Base-by-base conservation (phyloP, 768 basidiomycete species). In the Mycena galopus region DNA sequence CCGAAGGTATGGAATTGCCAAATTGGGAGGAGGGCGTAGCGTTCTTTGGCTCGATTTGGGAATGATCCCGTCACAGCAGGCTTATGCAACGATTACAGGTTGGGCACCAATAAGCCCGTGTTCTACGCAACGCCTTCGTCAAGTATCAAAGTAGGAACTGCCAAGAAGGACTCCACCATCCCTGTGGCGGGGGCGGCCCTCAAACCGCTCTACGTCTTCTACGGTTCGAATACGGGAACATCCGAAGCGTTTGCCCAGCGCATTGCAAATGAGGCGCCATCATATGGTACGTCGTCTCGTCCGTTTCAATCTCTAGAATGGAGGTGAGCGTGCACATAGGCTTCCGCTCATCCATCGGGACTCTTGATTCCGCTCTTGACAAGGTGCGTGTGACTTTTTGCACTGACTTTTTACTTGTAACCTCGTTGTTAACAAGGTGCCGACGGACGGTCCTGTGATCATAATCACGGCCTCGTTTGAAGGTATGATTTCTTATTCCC, bases 381-480 rank as follows among this genome's bases (percentile, higher is more conserved):
- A 76, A 81, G 30, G 59, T 87, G 0, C 85, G n/a, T n/a, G n/a
- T n/a, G n/a, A n/a, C n/a, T n/a, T n/a, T n/a, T n/a, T n/a, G n/a
- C n/a, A n/a, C n/a, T n/a, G n/a, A n/a, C n/a, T n/a, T n/a, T n/a
- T n/a, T n/a, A n/a, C n/a, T n/a, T n/a, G n/a, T n/a, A n/a, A n/a
- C n/a, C n/a, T n/a, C n/a, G n/a, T n/a, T n/a, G n/a, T n/a, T n/a
- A n/a, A n/a, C n/a, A 77, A 81, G 33, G 64, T 87, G 1, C 85
- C 86, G 11, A 84, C 77, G 5, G 86, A 86, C 70, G 84, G 86
- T 4, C 86, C 87, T 1, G 80, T 87, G 0, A 75, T 87, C n/a
- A 82, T 88, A 37, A 76, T 86, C 56, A 87, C 86, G 14, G 86
- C 87, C 1, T 86, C 85, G 1, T 88, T 86, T 73, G 87, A 88